Percentiles rank a stretch among this genome's conserved stretches.
Evolutionary conservation across 305 asterid genomes (phyloP).

Genomic region (Fraxinus baroniana): DNA sequence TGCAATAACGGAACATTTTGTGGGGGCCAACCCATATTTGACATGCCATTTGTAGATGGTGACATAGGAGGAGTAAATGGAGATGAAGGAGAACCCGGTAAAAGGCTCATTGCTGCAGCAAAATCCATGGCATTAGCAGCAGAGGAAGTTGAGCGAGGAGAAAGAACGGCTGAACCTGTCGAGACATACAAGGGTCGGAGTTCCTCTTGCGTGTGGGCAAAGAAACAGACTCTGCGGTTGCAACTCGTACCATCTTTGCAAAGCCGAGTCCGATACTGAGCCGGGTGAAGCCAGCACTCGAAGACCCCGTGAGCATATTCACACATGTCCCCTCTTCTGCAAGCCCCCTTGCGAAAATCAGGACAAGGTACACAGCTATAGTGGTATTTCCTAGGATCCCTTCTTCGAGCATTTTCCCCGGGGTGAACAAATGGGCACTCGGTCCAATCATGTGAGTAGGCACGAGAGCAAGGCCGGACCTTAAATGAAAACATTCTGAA

Average conservation of each 20-base stretch:
- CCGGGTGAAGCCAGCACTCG: constrained; percentile 92
- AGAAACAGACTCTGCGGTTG: constrained; percentile 74
- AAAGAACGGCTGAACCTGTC: constrained; percentile 74
- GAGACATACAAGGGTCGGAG: constrained; percentile 74
- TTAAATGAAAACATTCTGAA: constrained; percentile 78
- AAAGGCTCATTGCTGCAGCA: constrained; percentile 57
- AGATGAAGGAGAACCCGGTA: constrained; percentile 65
- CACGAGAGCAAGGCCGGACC: constrained; percentile 79
- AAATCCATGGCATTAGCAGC: constrained; percentile 56
- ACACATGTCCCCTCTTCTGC: constrained; percentile 82
- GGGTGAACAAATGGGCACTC: constrained; percentile 93
- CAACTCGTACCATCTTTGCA: constrained; percentile 79
- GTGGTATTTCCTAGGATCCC: constrained; percentile 82
- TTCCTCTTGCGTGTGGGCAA: constrained; percentile 73
- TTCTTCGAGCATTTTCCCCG: constrained; percentile 77
- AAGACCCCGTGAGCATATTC: constrained; percentile 88
- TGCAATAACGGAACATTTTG: constrained; percentile 69
- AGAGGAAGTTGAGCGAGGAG: constrained; percentile 54
- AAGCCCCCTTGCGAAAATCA: constrained; percentile 77
- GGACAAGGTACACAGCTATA: constrained; percentile 88
- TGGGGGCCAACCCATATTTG: constrained; percentile 62
- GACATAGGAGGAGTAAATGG: constrained; percentile 77
- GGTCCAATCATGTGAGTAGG: constrained; percentile 91
- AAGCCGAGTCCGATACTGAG: constrained; percentile 69
- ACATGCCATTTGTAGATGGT: constrained; percentile 52